Evolutionary conservation across 2,329 filamentous ascomycete genomes (phyloP).

Genomic region (Aspergillus brunneoviolaceus): DNA sequence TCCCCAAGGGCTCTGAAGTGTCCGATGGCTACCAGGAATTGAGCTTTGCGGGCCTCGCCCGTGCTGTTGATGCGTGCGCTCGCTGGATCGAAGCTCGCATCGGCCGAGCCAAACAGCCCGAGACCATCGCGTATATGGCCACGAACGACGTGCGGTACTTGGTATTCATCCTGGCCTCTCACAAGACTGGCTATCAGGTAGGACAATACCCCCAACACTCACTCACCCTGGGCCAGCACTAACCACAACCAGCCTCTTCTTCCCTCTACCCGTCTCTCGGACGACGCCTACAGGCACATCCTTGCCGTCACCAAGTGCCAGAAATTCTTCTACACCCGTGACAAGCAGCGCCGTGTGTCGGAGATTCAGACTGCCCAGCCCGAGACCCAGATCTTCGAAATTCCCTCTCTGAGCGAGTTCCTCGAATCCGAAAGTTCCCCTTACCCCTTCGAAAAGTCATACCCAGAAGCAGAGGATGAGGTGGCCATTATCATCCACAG

Average conservation of each 20-base stretch:
- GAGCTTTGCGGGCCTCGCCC: slow-evolving; percentile 20
- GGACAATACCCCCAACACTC: accelerated
- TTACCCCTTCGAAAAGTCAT: slow-evolving; percentile 19
- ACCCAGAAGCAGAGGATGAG: slow-evolving; percentile 23
- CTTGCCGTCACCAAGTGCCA: slow-evolving; percentile 17
- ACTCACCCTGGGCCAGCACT: not conserved
- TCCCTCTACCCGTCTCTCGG: slow-evolving; percentile 22
- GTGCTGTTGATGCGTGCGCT: slow-evolving; percentile 22
- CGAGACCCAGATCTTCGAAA: slow-evolving; percentile 8
- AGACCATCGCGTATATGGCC: slow-evolving; percentile 24
- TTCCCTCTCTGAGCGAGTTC: slow-evolving; percentile 8
- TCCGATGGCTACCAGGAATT: slow-evolving; percentile 11
- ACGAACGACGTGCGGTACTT: slow-evolving; percentile 24
- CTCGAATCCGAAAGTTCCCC: not conserved
- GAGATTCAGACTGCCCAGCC: slow-evolving; percentile 16
- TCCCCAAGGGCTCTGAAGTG: not conserved
- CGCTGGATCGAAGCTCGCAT: slow-evolving; percentile 29
- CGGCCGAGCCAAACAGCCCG: slow-evolving; percentile 7
- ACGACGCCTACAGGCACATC: slow-evolving; percentile 18
- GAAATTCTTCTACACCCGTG: slow-evolving; percentile 28
- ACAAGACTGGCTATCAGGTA: slow-evolving; percentile 23
- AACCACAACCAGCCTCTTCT: slow-evolving; percentile 13
- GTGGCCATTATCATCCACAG: slow-evolving; percentile 33
- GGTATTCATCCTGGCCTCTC: slow-evolving; percentile 20
- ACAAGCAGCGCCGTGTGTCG: slow-evolving; percentile 19